Evolutionary conservation across 345 rosid genomes (phyloP).

Genomic region (Hevea brasiliensis): DNA sequence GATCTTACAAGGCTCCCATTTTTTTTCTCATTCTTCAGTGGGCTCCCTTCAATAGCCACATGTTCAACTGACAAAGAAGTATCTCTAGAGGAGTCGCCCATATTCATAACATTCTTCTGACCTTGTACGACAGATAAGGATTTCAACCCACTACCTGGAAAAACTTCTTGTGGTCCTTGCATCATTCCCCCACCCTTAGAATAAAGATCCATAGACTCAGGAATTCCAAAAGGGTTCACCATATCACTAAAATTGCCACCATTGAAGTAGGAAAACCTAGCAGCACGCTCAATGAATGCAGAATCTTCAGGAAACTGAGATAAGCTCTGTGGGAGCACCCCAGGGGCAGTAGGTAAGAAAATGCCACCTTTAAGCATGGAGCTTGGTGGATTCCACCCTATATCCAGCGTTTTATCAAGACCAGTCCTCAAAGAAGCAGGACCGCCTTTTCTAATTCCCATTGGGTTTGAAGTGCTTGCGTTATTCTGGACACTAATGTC

Average conservation of each 20-base stretch:
- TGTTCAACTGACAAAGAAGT: slow-evolving; percentile 42
- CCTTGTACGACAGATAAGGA: slow-evolving; percentile 37
- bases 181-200: slow-evolving; percentile 50
- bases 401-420: slow-evolving; percentile 56
- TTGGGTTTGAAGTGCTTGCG: slow-evolving; percentile 35
- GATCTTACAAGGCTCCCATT: slow-evolving; percentile 47
- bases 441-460: slow-evolving; percentile 44
- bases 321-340: slow-evolving; percentile 61
- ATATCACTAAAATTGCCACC: slow-evolving; percentile 74
- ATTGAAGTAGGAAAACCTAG: slow-evolving; percentile 77
- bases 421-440: slow-evolving; percentile 47
- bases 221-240: slow-evolving; percentile 58
- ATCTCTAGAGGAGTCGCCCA: slow-evolving; percentile 54
- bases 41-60: slow-evolving; percentile 38
- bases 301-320: slow-evolving; percentile 90
- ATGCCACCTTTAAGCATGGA: slow-evolving; percentile 66
- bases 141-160: slow-evolving; percentile 33
- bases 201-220: slow-evolving; percentile 58
- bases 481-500: slow-evolving; percentile 49
- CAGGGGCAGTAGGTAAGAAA: slow-evolving; percentile 51
- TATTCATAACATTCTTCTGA: slow-evolving; percentile 47
- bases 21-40: slow-evolving; percentile 44
- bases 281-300: slow-evolving; percentile 92
- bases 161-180: slow-evolving; percentile 54
- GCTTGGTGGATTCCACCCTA: slow-evolving; percentile 68